Conservation (phyloP, 2,329 filamentous ascomycete genomes). For the Fusarium albidum region DNA sequence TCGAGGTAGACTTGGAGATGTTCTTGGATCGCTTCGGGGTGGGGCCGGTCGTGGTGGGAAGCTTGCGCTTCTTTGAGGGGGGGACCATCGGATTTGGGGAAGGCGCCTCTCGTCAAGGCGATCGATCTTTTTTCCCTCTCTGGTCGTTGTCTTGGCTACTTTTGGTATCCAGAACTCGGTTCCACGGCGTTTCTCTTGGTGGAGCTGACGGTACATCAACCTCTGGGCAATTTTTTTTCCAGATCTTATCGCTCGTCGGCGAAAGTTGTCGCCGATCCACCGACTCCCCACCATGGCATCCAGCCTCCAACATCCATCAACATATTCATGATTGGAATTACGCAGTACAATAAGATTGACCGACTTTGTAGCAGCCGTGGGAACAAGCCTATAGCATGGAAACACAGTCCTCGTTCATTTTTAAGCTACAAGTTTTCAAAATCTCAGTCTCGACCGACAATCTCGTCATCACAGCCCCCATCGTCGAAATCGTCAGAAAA, state of each 20-base stretch:
- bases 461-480: too few species aligned
- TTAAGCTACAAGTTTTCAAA: too few species aligned
- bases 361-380: not conserved
- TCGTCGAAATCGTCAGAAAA: not conserved
- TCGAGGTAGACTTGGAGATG: conserved; percentile 23
- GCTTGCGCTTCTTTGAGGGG: conserved; percentile 50
- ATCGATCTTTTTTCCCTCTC: not conserved
- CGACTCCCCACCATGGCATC: conserved; percentile 16
- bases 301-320: not conserved
- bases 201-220: conserved; percentile 10
- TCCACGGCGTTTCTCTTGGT: conserved; percentile 16
- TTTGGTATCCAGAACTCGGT: conserved; percentile 1
- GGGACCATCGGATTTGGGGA: conserved; percentile 41
- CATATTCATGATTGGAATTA: not conserved
- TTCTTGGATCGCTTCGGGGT: conserved; percentile 49
- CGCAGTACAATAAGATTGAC: not conserved
- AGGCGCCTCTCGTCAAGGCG: conserved; percentile 18
- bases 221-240: conserved; percentile 33
- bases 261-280: conserved; percentile 35
- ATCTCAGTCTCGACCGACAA: too few species aligned
- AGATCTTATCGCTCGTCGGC: conserved; percentile 30
- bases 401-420: not conserved
- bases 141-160: not conserved
- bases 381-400: conserved; percentile 3
- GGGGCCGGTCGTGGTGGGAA: conserved; percentile 43